Percentiles rank a stretch among this genome's conserved stretches.
Conservation (phyloP, 1,139 yeast species). For the Geotrichum restrictum region DNA sequence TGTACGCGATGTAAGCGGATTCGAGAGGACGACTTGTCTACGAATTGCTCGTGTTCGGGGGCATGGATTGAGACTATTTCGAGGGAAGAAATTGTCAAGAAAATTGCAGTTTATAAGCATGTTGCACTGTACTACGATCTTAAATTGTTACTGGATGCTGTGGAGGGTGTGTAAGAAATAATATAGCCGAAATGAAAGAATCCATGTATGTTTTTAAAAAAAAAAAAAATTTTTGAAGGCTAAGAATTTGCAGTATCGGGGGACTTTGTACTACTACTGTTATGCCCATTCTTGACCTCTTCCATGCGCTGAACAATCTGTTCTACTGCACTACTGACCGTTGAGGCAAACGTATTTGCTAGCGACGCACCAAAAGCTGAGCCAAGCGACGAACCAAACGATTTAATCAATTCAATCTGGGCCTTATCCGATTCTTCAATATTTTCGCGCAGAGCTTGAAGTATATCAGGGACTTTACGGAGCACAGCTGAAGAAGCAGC, state of each 20-base stretch:
- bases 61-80: constrained; percentile 54
- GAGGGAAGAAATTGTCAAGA: constrained; percentile 45
- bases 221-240: no score
- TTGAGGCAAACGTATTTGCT: background rate
- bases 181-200: no score
- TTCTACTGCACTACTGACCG: background rate
- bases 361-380: constrained; percentile 9
- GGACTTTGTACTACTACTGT: no score
- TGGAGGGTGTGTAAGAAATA: constrained; percentile 24
- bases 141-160: constrained; percentile 56
- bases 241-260: no score
- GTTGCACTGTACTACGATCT: constrained; percentile 62
- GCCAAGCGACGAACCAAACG: constrained; percentile 14
- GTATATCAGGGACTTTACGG: background rate
- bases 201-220: no score
- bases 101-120: constrained; percentile 50
- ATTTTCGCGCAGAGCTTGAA: constrained; percentile 1
- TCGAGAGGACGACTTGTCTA: constrained; percentile 65
- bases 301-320: background rate
- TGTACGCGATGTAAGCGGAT: constrained; percentile 74
- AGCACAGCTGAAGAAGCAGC: background rate
- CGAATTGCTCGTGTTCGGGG: constrained; percentile 86
- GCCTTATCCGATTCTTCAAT: constrained; percentile 4
- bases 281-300: background rate
- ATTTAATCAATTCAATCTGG: constrained; percentile 8